Base-by-base conservation (phyloP, 345 rosid species). In the Populus tremula region DNA sequence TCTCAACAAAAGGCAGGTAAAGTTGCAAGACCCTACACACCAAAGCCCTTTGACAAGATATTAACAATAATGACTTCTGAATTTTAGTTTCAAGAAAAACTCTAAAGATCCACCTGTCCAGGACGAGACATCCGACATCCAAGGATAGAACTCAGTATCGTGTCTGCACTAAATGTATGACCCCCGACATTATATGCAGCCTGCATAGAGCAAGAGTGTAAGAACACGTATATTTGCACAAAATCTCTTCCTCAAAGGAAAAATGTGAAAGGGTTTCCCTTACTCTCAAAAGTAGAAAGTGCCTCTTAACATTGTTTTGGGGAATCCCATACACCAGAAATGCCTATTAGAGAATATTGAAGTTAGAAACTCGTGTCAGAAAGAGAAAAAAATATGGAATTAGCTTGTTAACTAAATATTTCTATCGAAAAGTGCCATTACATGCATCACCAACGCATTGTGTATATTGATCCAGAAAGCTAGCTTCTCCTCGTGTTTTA, bases 391-490 rank as follows among this genome's bases (percentile, higher is more conserved):
- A 43, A 8, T 64, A 59, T 54, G 69, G 35, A 69, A 65, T 63
- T 36, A 36, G 63, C 8, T 62, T 21, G 21, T 5, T 70, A 68
- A 36, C 2, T 2, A 47, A 68, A 23, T 23, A 50, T 54, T 35
- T 23, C 12, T 21, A 31, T 23, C 14, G 76, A 74, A 56, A 75
- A 78, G 83, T 62, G 80, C 20, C 72, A 68, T 90, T 92, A 96
- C 99, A 88, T 96, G 99, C 99, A 94, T 96, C 82, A 91, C 95
- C 53, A 94, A 78, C 20, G 97, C 91, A 81, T 96, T 96, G 86
- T 96, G 99, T 76, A 93, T 79, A 65, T 96, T 96, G 82, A 94
- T 89, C 99, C 98, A 96, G 84, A 96, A 96, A 25, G 99, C 97
- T 33, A 96, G 82, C 85, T 92, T 93, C 86, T 96, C 99, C 75